Evolutionary conservation across 23 red algal genomes (phyloP).

Genomic region (Gracilaria domingensis): DNA sequence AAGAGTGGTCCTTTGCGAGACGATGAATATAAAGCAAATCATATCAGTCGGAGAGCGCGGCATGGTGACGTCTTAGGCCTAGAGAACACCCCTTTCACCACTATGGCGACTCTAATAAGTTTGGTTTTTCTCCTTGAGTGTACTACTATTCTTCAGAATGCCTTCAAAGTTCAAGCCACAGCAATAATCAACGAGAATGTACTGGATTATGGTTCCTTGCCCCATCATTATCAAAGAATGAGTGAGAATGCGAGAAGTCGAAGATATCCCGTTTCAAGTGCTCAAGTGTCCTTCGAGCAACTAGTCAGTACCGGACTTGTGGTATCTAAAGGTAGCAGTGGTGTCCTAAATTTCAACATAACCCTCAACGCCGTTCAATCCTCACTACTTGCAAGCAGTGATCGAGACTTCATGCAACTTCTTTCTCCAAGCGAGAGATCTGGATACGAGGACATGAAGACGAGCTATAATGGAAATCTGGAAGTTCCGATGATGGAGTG

Average conservation of each 20-base stretch:
- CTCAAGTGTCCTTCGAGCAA: constrained; percentile 40
- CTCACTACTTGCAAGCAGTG: background rate
- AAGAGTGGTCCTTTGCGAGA: background rate
- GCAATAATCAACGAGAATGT: background rate
- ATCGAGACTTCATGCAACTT: background rate
- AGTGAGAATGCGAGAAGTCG: background rate
- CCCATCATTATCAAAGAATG: background rate
- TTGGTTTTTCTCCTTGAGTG: background rate
- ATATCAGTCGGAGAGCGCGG: too few species aligned
- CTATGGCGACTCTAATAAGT: background rate
- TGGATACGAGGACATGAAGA: background rate
- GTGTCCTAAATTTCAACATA: constrained; percentile 37
- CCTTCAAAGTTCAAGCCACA: background rate
- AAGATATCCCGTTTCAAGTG: background rate
- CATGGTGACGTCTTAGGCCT: too few species aligned
- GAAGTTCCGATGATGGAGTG: constrained; percentile 19
- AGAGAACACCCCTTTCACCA: background rate
- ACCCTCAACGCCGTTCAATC: constrained; percentile 34
- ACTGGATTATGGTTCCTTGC: background rate
- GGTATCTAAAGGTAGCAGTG: constrained; percentile 29
- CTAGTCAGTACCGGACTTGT: constrained; percentile 15
- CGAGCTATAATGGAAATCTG: background rate
- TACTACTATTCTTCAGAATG: background rate
- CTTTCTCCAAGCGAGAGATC: background rate
- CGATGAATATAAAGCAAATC: background rate